phyloP scores from a whole-genome alignment of 805 yeast species.

The Wickerhamiella brachini region DNA sequence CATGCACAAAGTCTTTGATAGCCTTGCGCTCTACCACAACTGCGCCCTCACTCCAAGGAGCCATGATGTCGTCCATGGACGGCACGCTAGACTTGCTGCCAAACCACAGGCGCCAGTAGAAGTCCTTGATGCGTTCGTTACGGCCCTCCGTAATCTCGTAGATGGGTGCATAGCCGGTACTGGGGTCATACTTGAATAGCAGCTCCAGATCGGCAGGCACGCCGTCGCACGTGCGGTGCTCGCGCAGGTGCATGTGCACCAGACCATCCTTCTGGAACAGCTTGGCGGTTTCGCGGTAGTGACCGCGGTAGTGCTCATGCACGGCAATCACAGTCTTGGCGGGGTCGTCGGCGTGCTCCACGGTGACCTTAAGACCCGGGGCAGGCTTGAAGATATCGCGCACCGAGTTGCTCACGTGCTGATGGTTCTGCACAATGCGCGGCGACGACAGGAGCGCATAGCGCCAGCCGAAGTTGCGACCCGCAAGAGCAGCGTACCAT shows the following conservation, averaged over 20 bases:
- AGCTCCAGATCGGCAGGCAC: conserved; percentile 63
- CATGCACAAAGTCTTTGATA: conserved; percentile 87
- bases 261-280: conserved; percentile 36
- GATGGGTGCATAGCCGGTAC: conserved; percentile 92
- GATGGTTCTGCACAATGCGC: conserved; percentile 72
- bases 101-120: conserved; percentile 97
- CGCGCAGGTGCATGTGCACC: conserved; percentile 65
- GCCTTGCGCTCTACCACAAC: conserved; percentile 58
- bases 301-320: conserved; percentile 39
- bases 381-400: conserved; percentile 70
- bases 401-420: conserved; percentile 67
- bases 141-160: conserved; percentile 80
- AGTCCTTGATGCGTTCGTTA: conserved; percentile 83
- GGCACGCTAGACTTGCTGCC: conserved; percentile 44
- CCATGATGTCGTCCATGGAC: conserved; percentile 49
- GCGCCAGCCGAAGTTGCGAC: conserved; percentile 70
- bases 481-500: conserved; percentile 80
- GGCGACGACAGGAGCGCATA: conserved; percentile 72
- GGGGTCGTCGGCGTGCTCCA: conserved; percentile 38
- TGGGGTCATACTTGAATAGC: conserved; percentile 64
- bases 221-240: conserved; percentile 73
- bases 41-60: conserved; percentile 51
- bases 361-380: conserved; percentile 46
- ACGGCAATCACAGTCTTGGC: conserved; percentile 49
- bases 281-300: conserved; percentile 40